Evolutionary conservation across 2,329 filamentous ascomycete species (phyloP).

Genomic region (Aspergillus pseudotamarii): DNA sequence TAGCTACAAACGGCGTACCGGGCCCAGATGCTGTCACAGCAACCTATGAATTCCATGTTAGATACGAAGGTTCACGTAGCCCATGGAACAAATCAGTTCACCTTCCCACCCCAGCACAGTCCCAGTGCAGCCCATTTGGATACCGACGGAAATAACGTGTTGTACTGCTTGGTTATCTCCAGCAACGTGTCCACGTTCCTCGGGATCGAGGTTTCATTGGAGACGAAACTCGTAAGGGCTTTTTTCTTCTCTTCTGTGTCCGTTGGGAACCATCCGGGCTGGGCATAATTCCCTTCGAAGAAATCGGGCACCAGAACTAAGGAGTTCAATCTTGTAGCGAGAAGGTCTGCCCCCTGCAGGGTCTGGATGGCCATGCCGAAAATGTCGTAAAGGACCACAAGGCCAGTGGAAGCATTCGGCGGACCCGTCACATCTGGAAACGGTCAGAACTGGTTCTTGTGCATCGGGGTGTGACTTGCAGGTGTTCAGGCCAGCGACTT

Average conservation of each 20-base stretch:
- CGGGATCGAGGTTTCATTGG: conserved; percentile 38
- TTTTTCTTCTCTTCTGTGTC: conserved; percentile 66
- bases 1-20: conserved; percentile 56
- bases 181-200: conserved; percentile 35
- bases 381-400: conserved; percentile 67
- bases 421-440: conserved; percentile 44
- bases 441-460: conserved; percentile 7
- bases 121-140: conserved; percentile 65
- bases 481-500: conserved; percentile 59
- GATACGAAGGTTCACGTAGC: too few relatives aligned
- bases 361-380: conserved; percentile 69
- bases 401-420: conserved; percentile 56
- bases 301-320: conserved; percentile 48
- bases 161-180: conserved; percentile 48
- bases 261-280: conserved; percentile 59
- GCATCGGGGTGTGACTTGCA: conserved; percentile 34
- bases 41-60: conserved; percentile 2
- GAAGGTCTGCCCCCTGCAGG: conserved; percentile 66
- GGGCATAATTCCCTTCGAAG: conserved; percentile 48
- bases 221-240: conserved; percentile 62
- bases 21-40: conserved; percentile 50
- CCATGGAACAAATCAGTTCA: conserved; percentile 38
- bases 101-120: conserved; percentile 74
- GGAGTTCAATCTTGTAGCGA: conserved; percentile 41
- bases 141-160: conserved; percentile 57